Base-by-base conservation (phyloP, 2,329 filamentous ascomycete species). In the Emergomyces africanus region DNA sequence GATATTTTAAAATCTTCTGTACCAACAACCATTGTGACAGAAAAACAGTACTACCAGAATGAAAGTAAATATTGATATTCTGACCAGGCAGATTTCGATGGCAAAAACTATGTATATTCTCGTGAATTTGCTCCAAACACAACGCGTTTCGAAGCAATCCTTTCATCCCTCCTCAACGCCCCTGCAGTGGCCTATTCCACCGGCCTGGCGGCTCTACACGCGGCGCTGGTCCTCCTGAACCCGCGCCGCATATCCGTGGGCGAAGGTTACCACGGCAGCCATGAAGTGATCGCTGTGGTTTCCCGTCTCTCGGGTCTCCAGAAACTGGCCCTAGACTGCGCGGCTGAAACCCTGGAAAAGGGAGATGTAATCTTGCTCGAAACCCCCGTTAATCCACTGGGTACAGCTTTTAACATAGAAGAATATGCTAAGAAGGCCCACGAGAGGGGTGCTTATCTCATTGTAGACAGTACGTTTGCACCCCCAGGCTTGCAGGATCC, bases 351-450 rank as follows among this genome's bases (percentile, higher is more conserved):
- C 39, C 79, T 97, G 2, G 79, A 84, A 30, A 75, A 82, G 2
- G 92, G 92, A 3, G 92, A 97, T 71, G 77, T 97, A 2, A 81
- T 99, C 57, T 89, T 96, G 71, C 79, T 97, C 54, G 94, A 99
- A 76, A 97, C 92, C 5, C 94, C 94, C 0, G 79, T 96, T 46
- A 99, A 97, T 73, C 94, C 94, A 0, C 87, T 87, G 1, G 94
- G 94, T 55, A 85, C 87, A 66, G 90, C 90, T 1, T 86, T 83
- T 64, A 79, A 89, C 66, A 84, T 97, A 30, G 77, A 78, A 37
- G 74, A 77, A 57, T 95, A 87, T 71, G 89, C 90, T 0, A 77
- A 82, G 3, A 82, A 83, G 64, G 94, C 94, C 0, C 86, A 86
- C 67, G 77, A 77, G 5, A 76, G 81, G 6, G 90, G 91, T 10